Evolutionary conservation across 257 asterid species (phyloP).

Genomic region (Petunia axillaris): DNA sequence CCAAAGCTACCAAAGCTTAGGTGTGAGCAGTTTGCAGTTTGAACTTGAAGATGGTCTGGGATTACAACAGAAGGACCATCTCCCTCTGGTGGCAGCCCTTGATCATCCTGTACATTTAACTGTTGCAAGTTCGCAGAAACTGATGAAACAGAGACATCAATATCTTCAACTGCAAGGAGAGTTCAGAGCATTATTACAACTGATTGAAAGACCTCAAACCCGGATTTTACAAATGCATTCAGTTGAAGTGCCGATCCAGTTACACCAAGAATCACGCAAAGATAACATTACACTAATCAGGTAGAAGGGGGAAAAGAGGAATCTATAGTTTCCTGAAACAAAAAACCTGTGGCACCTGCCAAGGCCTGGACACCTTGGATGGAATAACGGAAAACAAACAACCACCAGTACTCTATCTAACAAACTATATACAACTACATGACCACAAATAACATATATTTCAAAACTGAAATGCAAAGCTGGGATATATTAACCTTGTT

Average conservation of each 20-base stretch:
- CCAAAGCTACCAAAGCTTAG: slow-evolving; percentile 92
- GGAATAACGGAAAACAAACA: not conserved
- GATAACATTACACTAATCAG: not conserved
- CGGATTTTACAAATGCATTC: no score
- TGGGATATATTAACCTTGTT: slow-evolving; percentile 49
- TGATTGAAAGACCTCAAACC: no score
- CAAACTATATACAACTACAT: not conserved
- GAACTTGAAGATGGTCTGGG: slow-evolving; percentile 85
- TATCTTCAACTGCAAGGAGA: slow-evolving; percentile 62
- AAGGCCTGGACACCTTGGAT: not conserved
- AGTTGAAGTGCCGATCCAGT: not conserved
- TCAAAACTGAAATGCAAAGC: slow-evolving; percentile 7
- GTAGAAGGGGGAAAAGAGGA: not conserved
- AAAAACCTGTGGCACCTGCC: not conserved
- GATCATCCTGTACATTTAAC: slow-evolving; percentile 52
- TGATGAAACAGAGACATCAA: slow-evolving; percentile 51
- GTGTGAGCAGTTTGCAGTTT: slow-evolving; percentile 78
- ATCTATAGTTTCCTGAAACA: not conserved
- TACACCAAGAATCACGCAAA: not conserved
- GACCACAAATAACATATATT: slow-evolving; percentile 9
- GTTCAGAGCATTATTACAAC: slow-evolving; percentile 18
- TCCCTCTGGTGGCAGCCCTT: slow-evolving; percentile 48
- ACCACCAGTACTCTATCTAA: not conserved
- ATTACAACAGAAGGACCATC: slow-evolving; percentile 68
- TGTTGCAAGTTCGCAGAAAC: slow-evolving; percentile 62